These are phyloP conservation scores for Ustilago hordei DNA, from an alignment of 1,284 basidiomycete genomes.

Conservation along the genomic window DNA sequence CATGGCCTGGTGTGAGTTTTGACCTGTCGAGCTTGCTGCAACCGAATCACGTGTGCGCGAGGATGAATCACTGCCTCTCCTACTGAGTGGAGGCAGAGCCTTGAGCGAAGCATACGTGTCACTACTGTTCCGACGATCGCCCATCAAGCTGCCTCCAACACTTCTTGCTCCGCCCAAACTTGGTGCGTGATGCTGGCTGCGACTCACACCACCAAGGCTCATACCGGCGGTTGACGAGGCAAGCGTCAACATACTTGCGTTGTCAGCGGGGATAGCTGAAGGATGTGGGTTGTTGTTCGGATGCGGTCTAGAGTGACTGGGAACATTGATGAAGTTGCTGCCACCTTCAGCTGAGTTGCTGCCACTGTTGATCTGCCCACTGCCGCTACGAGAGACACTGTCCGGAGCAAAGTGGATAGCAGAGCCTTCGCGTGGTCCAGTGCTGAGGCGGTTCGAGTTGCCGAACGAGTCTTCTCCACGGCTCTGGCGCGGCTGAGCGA, in stretches of 20 bases:
- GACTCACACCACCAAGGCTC: conserved; percentile 52
- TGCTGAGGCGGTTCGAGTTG: conserved; percentile 32
- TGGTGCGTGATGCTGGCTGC: conserved; percentile 50
- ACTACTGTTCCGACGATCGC: conserved; percentile 57
- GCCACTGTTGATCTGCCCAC: conserved; percentile 21
- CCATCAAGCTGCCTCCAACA: conserved; percentile 61
- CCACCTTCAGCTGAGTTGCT: conserved; percentile 19
- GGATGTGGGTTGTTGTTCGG: conserved; percentile 94
- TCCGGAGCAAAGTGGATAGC: conserved; percentile 31
- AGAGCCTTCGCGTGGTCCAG: conserved; percentile 36
- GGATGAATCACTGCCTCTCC: conserved; percentile 62
- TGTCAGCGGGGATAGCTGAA: conserved; percentile 86
- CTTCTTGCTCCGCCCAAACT: conserved; percentile 58
- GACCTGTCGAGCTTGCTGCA: conserved; percentile 55
- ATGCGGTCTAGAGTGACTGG: conserved; percentile 87
- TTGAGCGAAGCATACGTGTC: conserved; percentile 64
- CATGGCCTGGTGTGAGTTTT: conserved; percentile 59
- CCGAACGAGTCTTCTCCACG: conserved; percentile 35
- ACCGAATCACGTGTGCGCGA: conserved; percentile 54
- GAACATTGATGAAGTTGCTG: conserved; percentile 69
- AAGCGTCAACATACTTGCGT: conserved; percentile 90
- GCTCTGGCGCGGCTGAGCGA: conserved; percentile 80
- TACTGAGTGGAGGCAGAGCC: conserved; percentile 63
- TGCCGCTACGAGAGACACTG: conserved; percentile 27
- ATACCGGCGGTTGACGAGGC: conserved; percentile 80